Percentiles rank a stretch among this genome's conserved stretches.
phyloP scores from a whole-genome alignment of 768 basidiomycete genomes.

The Tremella mesenterica region DNA sequence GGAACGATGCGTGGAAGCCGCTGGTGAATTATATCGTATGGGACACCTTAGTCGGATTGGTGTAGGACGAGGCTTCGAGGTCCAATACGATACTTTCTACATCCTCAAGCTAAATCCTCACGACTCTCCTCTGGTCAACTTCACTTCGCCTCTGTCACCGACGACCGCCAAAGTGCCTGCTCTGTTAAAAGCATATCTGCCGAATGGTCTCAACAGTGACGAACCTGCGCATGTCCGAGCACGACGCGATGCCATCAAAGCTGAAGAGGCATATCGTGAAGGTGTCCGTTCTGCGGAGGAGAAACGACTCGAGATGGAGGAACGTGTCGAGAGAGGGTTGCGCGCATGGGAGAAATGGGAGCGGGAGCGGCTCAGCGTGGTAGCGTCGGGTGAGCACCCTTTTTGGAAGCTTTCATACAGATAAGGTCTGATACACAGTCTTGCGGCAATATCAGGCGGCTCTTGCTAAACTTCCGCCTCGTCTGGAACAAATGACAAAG shows the following conservation, averaged over 20 bases:
- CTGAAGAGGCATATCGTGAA: conserved; percentile 69
- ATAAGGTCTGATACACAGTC: conserved; percentile 47
- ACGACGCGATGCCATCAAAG: conserved; percentile 68
- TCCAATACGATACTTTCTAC: conserved; percentile 31
- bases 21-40: conserved; percentile 56
- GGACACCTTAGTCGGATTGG: conserved; percentile 47
- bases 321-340: conserved; percentile 71
- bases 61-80: conserved; percentile 53
- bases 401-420: background rate
- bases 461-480: conserved; percentile 61
- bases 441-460: conserved; percentile 81
- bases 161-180: conserved; percentile 28
- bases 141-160: conserved; percentile 24
- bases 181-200: conserved; percentile 25
- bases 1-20: conserved; percentile 70
- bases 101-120: conserved; percentile 26
- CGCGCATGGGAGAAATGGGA: conserved; percentile 79
- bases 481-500: conserved; percentile 58
- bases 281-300: conserved; percentile 74
- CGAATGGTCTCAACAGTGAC: conserved; percentile 36
- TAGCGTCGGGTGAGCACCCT: conserved; percentile 61
- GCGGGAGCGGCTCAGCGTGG: conserved; percentile 65
- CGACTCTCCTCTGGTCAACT: background rate
- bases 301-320: conserved; percentile 76
- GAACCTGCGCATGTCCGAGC: conserved; percentile 65